phyloP scores from a whole-genome alignment of 345 rosid species.

The Clarkia xantiana region DNA sequence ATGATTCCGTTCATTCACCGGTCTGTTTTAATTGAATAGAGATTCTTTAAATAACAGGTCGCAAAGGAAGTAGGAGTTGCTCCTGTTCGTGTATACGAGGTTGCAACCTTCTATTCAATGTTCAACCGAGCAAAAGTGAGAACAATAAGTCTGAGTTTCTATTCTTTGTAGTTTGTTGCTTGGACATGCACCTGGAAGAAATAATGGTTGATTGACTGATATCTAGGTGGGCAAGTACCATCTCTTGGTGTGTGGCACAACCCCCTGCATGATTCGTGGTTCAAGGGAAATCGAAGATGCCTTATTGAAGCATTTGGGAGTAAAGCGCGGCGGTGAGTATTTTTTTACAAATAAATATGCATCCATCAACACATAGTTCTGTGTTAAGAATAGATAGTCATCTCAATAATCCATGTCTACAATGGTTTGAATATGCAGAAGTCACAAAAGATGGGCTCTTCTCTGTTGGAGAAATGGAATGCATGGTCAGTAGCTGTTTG shows the following conservation, averaged over 20 bases:
- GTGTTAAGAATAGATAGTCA: not conserved
- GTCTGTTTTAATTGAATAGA: not conserved
- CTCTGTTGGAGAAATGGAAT: constrained; percentile 99
- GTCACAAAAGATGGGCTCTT: constrained; percentile 97
- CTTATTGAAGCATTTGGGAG: constrained; percentile 83
- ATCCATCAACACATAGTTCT: not conserved
- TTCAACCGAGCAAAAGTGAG: constrained; percentile 81
- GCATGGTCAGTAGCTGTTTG: constrained; percentile 46
- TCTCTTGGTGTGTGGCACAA: constrained; percentile 93
- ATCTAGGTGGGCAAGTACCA: constrained; percentile 89
- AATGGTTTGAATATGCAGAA: constrained; percentile 25
- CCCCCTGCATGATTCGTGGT: constrained; percentile 97
- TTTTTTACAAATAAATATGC: constrained; percentile 1
- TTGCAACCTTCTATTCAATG: constrained; percentile 97
- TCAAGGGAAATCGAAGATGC: constrained; percentile 83
- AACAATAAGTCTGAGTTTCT: constrained; percentile 1
- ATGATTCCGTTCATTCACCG: no score
- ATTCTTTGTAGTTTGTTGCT: no score
- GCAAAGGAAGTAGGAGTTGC: constrained; percentile 81
- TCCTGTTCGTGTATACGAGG: constrained; percentile 93
- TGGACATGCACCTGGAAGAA: no score
- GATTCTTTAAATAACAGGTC: constrained; percentile 35
- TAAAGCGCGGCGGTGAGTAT: constrained; percentile 72
- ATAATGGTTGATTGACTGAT: no score
- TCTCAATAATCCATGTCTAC: not conserved